phyloP scores from a whole-genome alignment of 1,284 basidiomycete species.

The Salmacisia buchloeana region DNA sequence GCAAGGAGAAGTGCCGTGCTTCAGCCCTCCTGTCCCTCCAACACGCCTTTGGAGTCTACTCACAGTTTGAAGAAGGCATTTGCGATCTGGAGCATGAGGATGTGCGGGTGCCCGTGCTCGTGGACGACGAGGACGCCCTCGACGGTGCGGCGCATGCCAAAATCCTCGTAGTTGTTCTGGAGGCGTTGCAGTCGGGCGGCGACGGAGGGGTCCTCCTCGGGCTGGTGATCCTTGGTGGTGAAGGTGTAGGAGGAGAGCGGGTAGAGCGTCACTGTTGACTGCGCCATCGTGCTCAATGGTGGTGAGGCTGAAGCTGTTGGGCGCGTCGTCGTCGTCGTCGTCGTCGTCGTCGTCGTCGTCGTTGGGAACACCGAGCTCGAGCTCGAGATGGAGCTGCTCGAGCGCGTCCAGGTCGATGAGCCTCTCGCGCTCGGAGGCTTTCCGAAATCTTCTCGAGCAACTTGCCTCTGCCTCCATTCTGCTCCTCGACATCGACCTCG shows the following conservation, averaged over 20 bases:
- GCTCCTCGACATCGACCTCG: not conserved
- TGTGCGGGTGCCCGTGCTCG: slow-evolving; percentile 61
- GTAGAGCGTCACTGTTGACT: slow-evolving; percentile 53
- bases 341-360: not conserved
- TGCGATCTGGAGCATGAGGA: slow-evolving; percentile 94
- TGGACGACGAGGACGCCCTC: slow-evolving; percentile 96
- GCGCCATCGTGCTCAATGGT: not conserved
- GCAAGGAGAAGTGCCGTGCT: not conserved
- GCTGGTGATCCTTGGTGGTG: slow-evolving; percentile 88
- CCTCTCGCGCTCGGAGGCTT: too few relatives aligned
- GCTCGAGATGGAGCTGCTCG: not conserved
- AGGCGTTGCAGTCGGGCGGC: slow-evolving; percentile 54
- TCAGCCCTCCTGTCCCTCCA: not conserved
- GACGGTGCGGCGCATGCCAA: slow-evolving; percentile 82
- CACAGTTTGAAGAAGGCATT: slow-evolving; percentile 98
- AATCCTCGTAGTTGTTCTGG: slow-evolving; percentile 94
- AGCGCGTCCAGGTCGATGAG: too few relatives aligned
- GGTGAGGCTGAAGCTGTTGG: not conserved
- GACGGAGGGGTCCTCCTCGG: slow-evolving; percentile 92
- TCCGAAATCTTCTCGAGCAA: too few relatives aligned
- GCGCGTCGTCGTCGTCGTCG: not conserved
- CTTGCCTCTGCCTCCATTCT: not conserved
- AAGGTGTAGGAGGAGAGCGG: slow-evolving; percentile 83
- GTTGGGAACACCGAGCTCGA: not conserved
- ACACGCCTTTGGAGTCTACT: slow-evolving; percentile 39